Evolutionary conservation across 768 basidiomycete genomes (phyloP).

Genomic region (Xerocomus spinulosus): DNA sequence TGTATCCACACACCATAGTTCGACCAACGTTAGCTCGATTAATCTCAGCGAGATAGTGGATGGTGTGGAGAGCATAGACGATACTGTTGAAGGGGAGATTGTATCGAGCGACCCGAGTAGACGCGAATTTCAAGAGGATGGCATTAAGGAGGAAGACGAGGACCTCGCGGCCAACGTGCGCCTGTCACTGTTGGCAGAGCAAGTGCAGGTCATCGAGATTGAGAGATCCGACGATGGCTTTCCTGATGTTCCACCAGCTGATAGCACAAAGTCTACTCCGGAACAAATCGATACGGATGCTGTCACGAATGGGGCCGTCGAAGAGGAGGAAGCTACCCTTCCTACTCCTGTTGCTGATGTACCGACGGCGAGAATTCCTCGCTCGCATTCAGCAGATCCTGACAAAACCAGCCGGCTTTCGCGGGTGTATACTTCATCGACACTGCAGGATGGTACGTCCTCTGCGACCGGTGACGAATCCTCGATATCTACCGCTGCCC

Average conservation of each 20-base stretch:
- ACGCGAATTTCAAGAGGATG: constrained; percentile 18
- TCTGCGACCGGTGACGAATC: constrained; percentile 67
- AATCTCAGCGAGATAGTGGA: constrained; percentile 32
- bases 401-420: constrained; percentile 56
- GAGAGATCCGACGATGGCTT: constrained; percentile 20
- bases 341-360: constrained; percentile 39
- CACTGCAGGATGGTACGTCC: constrained; percentile 47
- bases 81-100: constrained; percentile 22
- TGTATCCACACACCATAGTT: constrained; percentile 18
- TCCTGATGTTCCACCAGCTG: constrained; percentile 12
- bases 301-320: constrained; percentile 18
- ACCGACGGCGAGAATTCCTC: constrained; percentile 49
- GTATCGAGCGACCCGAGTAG: constrained; percentile 12
- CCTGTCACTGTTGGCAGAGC: constrained; percentile 8
- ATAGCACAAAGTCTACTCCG: constrained; percentile 3
- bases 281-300: constrained; percentile 21
- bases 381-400: constrained; percentile 81
- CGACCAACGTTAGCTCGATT: constrained; percentile 25
- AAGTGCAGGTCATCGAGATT: constrained; percentile 16
- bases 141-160: constrained; percentile 28
- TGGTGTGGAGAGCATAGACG: constrained; percentile 29
- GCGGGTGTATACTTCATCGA: constrained; percentile 54
- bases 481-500: constrained; percentile 55
- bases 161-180: background rate
- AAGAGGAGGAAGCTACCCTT: constrained; percentile 28